Percentiles rank a stretch among this genome's conserved stretches.
These are phyloP conservation scores for Candida sanyiensis DNA, from an alignment of 805 yeast species.

Conservation along the genomic window DNA sequence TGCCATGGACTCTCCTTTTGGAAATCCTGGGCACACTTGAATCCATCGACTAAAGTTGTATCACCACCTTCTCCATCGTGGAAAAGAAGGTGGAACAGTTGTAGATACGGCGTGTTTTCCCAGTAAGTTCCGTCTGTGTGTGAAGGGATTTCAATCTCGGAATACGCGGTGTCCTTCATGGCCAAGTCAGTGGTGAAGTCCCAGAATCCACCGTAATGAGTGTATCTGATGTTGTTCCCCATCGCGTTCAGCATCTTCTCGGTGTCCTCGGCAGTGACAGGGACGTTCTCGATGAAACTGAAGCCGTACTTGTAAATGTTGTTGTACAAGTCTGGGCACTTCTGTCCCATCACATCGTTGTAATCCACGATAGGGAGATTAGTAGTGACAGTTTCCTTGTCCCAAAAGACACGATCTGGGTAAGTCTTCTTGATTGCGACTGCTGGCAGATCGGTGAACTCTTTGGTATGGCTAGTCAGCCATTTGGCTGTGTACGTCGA, in stretches of 20 bases:
- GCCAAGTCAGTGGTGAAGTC: conserved; percentile 66
- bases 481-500: conserved; percentile 18
- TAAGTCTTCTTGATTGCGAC: conserved; percentile 33
- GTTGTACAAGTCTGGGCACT: conserved; percentile 15
- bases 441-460: conserved; percentile 32
- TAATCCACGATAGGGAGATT: conserved; percentile 34
- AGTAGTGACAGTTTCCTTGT: conserved; percentile 30
- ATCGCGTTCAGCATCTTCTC: conserved; percentile 50
- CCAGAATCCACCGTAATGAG: conserved; percentile 81
- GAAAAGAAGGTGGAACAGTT: conserved; percentile 55
- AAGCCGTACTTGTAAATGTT: conserved; percentile 43
- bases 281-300: conserved; percentile 55
- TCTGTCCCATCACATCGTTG: conserved; percentile 38
- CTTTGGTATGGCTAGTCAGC: conserved; percentile 18
- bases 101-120: conserved; percentile 68
- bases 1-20: conserved; percentile 42
- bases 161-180: conserved; percentile 67
- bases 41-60: conserved; percentile 62
- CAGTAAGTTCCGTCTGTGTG: conserved; percentile 77
- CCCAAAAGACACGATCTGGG: conserved; percentile 40
- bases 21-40: conserved; percentile 50
- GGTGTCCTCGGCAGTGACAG: conserved; percentile 54
- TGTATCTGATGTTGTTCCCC: conserved; percentile 51
- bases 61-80: conserved; percentile 68
- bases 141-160: conserved; percentile 54